Evolutionary conservation across 2,329 filamentous ascomycete species (phyloP).

Genomic region (Colletotrichum spinosum): DNA sequence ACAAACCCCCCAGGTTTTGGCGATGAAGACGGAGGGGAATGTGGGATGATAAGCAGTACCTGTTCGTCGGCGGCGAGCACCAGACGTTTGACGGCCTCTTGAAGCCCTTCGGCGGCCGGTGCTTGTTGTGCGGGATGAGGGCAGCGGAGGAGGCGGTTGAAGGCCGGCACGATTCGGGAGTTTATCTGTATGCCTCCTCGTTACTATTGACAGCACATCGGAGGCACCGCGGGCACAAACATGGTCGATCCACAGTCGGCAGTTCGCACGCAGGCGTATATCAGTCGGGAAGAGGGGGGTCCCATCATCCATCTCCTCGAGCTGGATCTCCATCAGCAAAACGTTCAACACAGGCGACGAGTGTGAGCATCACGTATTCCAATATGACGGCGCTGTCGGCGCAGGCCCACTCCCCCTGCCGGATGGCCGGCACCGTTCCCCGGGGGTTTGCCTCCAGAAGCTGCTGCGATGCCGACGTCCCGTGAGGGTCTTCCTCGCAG

Average conservation of each 20-base stretch:
- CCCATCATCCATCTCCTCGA: constrained; percentile 77
- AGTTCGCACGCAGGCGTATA: constrained; percentile 77
- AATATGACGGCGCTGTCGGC: constrained; percentile 85
- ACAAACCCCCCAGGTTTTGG: no score
- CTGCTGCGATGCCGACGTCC: constrained; percentile 66
- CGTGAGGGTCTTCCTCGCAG: constrained; percentile 85
- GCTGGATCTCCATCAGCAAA: constrained; percentile 53
- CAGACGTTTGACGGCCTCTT: constrained; percentile 68
- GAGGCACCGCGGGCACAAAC: constrained; percentile 55
- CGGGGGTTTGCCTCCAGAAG: constrained; percentile 81
- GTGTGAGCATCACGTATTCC: constrained; percentile 74
- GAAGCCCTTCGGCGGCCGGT: constrained; percentile 70
- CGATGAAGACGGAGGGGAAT: no score
- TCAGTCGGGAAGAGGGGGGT: constrained; percentile 72
- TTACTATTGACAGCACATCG: neutral
- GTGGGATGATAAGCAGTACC: constrained; percentile 39
- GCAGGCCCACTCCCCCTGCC: constrained; percentile 84
- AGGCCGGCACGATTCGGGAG: constrained; percentile 78
- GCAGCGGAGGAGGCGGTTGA: constrained; percentile 79
- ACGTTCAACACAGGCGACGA: neutral
- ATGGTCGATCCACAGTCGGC: constrained; percentile 84
- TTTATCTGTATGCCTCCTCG: constrained; percentile 68
- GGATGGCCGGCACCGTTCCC: constrained; percentile 80
- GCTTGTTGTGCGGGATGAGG: constrained; percentile 70
- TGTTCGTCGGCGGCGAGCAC: constrained; percentile 61